Base-by-base conservation (phyloP, 2,329 filamentous ascomycete species). In the Cladosporium cucumerinum region DNA sequence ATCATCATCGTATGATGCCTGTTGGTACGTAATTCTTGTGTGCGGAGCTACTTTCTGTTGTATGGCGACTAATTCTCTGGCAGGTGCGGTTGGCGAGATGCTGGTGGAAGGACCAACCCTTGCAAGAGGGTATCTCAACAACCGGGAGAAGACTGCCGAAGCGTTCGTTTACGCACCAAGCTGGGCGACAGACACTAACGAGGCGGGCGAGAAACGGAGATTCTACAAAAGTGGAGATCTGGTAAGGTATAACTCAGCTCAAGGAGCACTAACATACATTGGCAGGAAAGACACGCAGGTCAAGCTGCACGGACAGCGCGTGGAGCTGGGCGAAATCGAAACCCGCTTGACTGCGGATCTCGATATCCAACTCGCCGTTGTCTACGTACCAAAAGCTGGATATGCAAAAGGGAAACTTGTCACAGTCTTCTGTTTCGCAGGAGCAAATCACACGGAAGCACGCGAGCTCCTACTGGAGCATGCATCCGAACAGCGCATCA, bases 301-400 rank as follows among this genome's bases (percentile, higher is more conserved):
- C 36, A 71, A 72, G 57, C 52, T 72, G 36, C 57, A 64, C 18
- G 70, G 69, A 5, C 68, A 70, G 59, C 64, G 69, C 12, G 59
- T 72, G 18, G 70, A 72, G 54, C 59, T 70, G 16, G 63, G 52
- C 11, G 70, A 71, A 32, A 66, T 71, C 5, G 71, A 70, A 14
- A 55, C 49, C 12, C 87, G 87, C 54, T 81, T 84, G 26, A 84
- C 85, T 0, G 82, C 86, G 0, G 68, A 76, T 0, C 79, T 79
- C 0, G 78, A 95, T 8, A 80, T 84, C 18, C 91, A 96, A 70
- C 87, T 92, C 0, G 87, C 87, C 3, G 96, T 93, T 0, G 79
- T 96, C 14, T 91, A 97, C 0, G 78, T 89, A n/a, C 4, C 90
- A 88, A 65, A 86, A 84, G 6, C 88, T 90, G 67, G 86, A 88